Base-by-base conservation (phyloP, 768 basidiomycete genomes). In the Mycena maculata region DNA sequence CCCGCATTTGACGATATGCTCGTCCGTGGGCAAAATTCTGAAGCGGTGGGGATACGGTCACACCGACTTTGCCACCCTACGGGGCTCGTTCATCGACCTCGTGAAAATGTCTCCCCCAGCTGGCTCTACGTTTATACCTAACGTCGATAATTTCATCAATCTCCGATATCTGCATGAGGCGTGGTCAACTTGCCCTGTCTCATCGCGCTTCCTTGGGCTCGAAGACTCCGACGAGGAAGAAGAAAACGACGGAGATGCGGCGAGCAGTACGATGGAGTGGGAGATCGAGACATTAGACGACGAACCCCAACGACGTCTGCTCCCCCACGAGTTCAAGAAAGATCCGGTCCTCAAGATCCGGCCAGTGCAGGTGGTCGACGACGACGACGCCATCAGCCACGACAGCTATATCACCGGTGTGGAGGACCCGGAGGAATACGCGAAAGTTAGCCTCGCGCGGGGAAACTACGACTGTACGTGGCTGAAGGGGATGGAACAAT, bases 241-340 rank as follows among this genome's bases (percentile, higher is more conserved):
- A 15, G 31, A 55, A 7, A 18, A 13, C 27, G 62, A 49, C 3
- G 31, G 33, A 6, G 33, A 36, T 36, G 33, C 36, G 30, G 47
- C 22, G 25, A 55, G 52, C 53, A 63, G 61, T 20, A 55, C 61
- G 2, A 56, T 56, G 62, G 62, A 55, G 15, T 56, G 54, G 62
- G 53, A 63, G 18, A 38, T 48, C 5, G 10, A 12, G 25, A 63
- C 36, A 8, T 10, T 41, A 0, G 16, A 36, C 50, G 54, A 56
- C 18, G 53, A 55, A 31, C 62, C 62, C 47, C 30, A 30, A 20
- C 62, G 62, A 4, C 62, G 62, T 18, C 47, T 63, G 9, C 33
- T 55, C 6, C 54, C 53, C 13, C 36, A 49, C 54, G 62, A 63
- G 36, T 10, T 47, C 45, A 27, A 44, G 52, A 8, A 31, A 2